Base-by-base conservation (phyloP, 208 protist species). In the Crithidia thermophila region DNA sequence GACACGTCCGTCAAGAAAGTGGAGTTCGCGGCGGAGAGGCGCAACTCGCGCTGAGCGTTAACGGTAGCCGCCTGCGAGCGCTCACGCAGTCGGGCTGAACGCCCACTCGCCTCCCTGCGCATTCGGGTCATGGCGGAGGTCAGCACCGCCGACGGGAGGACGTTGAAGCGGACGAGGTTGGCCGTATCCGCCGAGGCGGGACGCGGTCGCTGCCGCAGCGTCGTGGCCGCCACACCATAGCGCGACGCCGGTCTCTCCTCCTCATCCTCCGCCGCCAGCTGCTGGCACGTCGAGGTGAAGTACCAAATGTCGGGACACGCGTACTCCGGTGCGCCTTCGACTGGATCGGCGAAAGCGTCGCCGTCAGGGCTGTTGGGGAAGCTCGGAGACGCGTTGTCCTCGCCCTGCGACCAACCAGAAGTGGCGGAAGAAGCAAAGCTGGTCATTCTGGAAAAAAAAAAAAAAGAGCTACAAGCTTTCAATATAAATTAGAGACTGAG, bases 151-250 rank as follows among this genome's bases (percentile, higher is more conserved):
- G 60, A 46, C 4, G 45, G 43, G 13, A 64, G 18, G 21, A 75
- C 7, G 14, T 75, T 47, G 47, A 75, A 69, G 27, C 43, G 33
- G 11, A 52, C 39, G 11, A 58, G 23, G 4, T 18, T 64, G 21
- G 42, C 34, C 4, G 40, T 8, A 1, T 25, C 30, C 3, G 18
- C 30, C 20, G 34, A 16, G 6, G 10, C 46, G 4, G 43, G 61
- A 3, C 61, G 39, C 0, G 23, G 4, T 4, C 36, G 61, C 37
- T 55, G 42, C 5, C 34, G 55, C 42, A 69, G 40, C 27, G 34
- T n/a, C 28, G 28, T 58, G 0, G 60, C 68, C 0, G 52, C 68
- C 7, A 27, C 27, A 8, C 69, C 69, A 10, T 65, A 75, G 0
- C 20, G 10, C 0, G 61, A 18, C 6, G 42, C 39, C 9, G 58